Evolutionary conservation across 2,329 filamentous ascomycete species (phyloP).

Genomic region (Arachnomyces sp.): DNA sequence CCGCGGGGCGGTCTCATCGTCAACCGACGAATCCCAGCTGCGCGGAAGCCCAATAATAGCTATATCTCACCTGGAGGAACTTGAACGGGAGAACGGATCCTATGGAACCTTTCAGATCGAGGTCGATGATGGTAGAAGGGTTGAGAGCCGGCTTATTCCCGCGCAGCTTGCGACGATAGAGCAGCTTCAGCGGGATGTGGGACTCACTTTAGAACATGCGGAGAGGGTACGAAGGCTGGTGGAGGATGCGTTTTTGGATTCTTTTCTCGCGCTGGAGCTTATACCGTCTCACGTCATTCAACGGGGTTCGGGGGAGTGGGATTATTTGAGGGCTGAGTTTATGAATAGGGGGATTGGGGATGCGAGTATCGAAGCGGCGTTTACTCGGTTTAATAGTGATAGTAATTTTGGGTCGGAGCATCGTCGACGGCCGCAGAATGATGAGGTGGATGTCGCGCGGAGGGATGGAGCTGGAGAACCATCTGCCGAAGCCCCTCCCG

Average conservation of each 20-base stretch:
- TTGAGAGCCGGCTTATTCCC: constrained; percentile 35
- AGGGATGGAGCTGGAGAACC: constrained; percentile 8
- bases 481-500: constrained; percentile 22
- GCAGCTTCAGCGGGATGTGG: constrained; percentile 34
- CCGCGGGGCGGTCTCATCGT: constrained; percentile 10
- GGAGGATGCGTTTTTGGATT: constrained; percentile 37
- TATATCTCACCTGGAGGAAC: constrained; percentile 31
- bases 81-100: constrained; percentile 33
- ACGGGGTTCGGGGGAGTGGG: constrained; percentile 25
- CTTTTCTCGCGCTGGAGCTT: constrained; percentile 35
- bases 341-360: constrained; percentile 32
- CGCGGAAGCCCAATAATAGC: constrained; percentile 16
- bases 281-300: constrained; percentile 27
- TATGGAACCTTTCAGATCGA: constrained; percentile 37
- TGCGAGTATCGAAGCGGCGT: constrained; percentile 28
- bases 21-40: constrained; percentile 8
- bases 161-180: constrained; percentile 34
- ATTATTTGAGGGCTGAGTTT: constrained; percentile 31
- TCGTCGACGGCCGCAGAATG: constrained; percentile 30
- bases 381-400: constrained; percentile 32
- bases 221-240: constrained; percentile 36
- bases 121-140: constrained; percentile 32
- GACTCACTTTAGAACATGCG: constrained; percentile 29
- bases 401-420: constrained; percentile 32
- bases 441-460: constrained; percentile 29